Conservation (phyloP, 2,329 filamentous ascomycete genomes). For the Chrysosporium keratinophilum region DNA sequence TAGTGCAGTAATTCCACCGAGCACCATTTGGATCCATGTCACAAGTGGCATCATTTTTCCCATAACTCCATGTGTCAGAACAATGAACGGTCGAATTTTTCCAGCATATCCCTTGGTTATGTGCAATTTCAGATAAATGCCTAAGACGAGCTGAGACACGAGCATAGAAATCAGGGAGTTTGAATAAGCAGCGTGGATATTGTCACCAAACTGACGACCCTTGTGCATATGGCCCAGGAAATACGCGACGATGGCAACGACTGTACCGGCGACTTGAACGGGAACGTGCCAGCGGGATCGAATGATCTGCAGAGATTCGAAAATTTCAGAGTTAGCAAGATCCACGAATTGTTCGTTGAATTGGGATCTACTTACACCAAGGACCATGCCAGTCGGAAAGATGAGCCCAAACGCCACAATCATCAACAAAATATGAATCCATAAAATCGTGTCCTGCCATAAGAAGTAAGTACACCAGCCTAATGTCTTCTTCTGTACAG, state of each 20-base stretch:
- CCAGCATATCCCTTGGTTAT: constrained; percentile 75
- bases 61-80: constrained; percentile 64
- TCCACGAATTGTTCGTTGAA: background rate
- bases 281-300: constrained; percentile 93
- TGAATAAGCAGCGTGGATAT: constrained; percentile 74
- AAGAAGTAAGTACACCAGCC: background rate
- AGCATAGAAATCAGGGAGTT: constrained; percentile 71
- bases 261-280: constrained; percentile 62
- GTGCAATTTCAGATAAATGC: constrained; percentile 80
- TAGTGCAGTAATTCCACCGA: constrained; percentile 82
- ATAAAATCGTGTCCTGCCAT: constrained; percentile 64
- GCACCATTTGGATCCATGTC: constrained; percentile 88
- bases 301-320: constrained; percentile 52
- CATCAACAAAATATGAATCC: constrained; percentile 87
- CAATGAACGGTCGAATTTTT: constrained; percentile 60
- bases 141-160: constrained; percentile 63
- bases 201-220: constrained; percentile 72
- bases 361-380: constrained; percentile 55
- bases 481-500: constrained; percentile 14
- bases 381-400: constrained; percentile 89
- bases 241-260: constrained; percentile 71
- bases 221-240: constrained; percentile 85
- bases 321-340: background rate
- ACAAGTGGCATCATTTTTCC: constrained; percentile 81
- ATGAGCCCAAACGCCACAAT: constrained; percentile 79